Conservation (phyloP, 2,329 filamentous ascomycete genomes). For the Epichloe sibirici region DNA sequence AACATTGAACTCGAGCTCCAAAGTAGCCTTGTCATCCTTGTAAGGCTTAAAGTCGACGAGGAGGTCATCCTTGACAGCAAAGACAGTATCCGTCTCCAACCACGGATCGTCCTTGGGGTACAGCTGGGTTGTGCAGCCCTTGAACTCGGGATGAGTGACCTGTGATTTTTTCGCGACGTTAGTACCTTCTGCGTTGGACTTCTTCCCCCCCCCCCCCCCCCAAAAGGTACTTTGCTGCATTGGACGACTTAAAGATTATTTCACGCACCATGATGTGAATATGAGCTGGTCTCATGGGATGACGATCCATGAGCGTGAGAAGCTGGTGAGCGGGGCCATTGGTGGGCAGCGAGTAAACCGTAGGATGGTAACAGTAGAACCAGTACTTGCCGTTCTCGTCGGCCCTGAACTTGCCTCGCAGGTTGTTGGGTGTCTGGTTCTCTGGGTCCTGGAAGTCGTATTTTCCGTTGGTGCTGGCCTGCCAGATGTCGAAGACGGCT, state of each 20-base stretch:
- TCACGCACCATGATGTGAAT: constrained; percentile 36
- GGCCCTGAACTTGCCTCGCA: constrained; percentile 63
- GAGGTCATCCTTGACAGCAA: constrained; percentile 41
- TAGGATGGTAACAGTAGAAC: constrained; percentile 66
- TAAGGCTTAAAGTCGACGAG: constrained; percentile 37
- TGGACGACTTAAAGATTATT: neutral
- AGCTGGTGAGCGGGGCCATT: constrained; percentile 38
- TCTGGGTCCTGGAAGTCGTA: constrained; percentile 67
- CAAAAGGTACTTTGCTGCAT: too few relatives aligned
- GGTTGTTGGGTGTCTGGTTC: constrained; percentile 60
- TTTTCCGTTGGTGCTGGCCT: constrained; percentile 62
- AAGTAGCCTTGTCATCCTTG: constrained; percentile 23
- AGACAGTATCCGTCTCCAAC: constrained; percentile 36
- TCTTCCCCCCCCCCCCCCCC: too few relatives aligned
- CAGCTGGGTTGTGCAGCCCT: constrained; percentile 62
- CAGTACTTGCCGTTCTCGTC: constrained; percentile 57
- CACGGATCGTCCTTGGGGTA: constrained; percentile 59
- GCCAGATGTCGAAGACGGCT: constrained; percentile 69
- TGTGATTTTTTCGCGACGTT: constrained; percentile 7
- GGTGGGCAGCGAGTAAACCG: constrained; percentile 57
- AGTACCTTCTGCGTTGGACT: too few relatives aligned
- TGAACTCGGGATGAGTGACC: constrained; percentile 51
- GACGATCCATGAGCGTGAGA: constrained; percentile 33
- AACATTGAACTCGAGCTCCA: constrained; percentile 31
- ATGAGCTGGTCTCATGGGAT: constrained; percentile 37